phyloP scores from a whole-genome alignment of 306 rosid species.

The Gynostemma pentaphyllum region DNA sequence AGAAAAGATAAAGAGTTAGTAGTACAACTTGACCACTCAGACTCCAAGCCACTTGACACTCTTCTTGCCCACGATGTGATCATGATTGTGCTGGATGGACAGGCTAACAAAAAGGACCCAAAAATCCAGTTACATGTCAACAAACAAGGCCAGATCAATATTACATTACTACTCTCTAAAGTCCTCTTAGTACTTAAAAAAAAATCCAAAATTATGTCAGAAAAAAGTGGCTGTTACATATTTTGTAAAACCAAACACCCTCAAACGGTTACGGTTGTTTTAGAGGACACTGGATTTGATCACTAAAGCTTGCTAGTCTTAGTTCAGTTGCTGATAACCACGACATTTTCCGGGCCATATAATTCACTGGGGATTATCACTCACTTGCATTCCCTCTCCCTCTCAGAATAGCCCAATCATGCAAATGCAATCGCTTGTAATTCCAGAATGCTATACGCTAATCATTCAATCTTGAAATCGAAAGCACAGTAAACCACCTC shows the following conservation, averaged over 20 bases:
- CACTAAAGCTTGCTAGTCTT: not conserved
- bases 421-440: not conserved
- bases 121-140: not conserved
- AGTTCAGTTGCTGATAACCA: not conserved
- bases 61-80: not conserved
- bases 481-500: not conserved
- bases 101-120: constrained; percentile 2
- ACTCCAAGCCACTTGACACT: not conserved
- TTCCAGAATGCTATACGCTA: not conserved
- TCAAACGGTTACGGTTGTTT: not conserved
- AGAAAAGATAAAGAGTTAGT: not conserved
- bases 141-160: not conserved
- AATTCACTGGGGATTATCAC: not conserved
- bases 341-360: constrained; percentile 2
- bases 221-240: not conserved
- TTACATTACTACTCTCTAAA: not conserved
- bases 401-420: not conserved
- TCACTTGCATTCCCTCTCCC: not conserved
- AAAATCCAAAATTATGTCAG: too few relatives aligned
- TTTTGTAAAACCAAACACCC: not conserved
- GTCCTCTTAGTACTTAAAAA: not conserved
- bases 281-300: not conserved
- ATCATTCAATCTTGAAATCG: not conserved
- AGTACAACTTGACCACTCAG: not conserved
- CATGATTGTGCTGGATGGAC: not conserved